These are phyloP conservation scores for Dothistroma septosporum DNA, from an alignment of 2,329 filamentous ascomycete genomes.

Conservation along the genomic window DNA sequence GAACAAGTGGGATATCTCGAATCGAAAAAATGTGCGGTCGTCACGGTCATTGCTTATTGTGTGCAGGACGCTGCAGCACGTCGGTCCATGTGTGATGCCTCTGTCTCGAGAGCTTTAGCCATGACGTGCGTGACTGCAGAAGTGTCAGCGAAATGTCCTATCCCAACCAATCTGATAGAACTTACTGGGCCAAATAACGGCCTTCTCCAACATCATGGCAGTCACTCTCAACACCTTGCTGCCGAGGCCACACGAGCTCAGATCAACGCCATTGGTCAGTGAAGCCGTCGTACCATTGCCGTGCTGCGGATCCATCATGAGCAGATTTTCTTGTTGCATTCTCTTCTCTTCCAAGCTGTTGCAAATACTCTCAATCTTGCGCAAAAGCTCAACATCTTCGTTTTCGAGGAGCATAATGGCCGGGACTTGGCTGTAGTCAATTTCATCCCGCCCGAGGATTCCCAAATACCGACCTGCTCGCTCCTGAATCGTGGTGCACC, in stretches of 20 bases:
- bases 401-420: conserved; percentile 87
- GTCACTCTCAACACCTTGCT: conserved; percentile 80
- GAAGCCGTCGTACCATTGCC: conserved; percentile 33
- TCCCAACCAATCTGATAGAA: conserved; percentile 29
- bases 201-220: conserved; percentile 81
- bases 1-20: conserved; percentile 4
- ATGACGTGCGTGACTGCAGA: conserved; percentile 62
- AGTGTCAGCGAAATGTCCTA: conserved; percentile 12
- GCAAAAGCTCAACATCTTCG: conserved; percentile 80
- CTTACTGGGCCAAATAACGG: conserved; percentile 88
- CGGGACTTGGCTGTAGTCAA: conserved; percentile 75
- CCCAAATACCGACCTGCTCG: conserved; percentile 87
- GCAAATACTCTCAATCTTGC: conserved; percentile 77
- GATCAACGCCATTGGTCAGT: conserved; percentile 39
- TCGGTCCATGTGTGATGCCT: conserved; percentile 60
- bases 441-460: conserved; percentile 74
- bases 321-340: conserved; percentile 48
- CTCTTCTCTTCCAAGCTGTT: conserved; percentile 75
- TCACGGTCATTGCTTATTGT: conserved; percentile 4
- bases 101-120: conserved; percentile 61
- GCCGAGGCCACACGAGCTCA: conserved; percentile 66
- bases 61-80: conserved; percentile 50
- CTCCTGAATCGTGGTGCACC: conserved; percentile 89
- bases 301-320: conserved; percentile 48
- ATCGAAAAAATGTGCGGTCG: conserved; percentile 1